Conservation (phyloP, 805 yeast genomes). For the Barnettozyma californica region DNA sequence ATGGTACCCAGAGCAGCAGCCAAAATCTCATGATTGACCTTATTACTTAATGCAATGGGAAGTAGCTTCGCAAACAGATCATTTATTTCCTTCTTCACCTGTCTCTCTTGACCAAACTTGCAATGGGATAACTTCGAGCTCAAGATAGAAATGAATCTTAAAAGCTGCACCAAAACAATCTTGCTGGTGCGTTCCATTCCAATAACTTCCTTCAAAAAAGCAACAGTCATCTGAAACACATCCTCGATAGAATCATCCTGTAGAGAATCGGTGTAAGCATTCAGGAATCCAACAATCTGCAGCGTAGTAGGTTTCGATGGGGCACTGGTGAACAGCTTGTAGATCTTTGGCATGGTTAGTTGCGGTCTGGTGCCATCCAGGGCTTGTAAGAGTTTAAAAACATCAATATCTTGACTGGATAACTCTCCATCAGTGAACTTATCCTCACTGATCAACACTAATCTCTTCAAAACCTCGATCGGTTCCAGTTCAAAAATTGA, state of each 20-base stretch:
- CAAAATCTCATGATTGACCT: conserved; percentile 14
- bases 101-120: conserved; percentile 57
- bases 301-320: conserved; percentile 12
- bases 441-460: conserved; percentile 37
- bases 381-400: conserved; percentile 64
- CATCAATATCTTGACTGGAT: conserved; percentile 24
- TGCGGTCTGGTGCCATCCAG: conserved; percentile 83
- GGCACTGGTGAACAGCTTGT: conserved; percentile 41
- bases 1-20: conserved; percentile 11
- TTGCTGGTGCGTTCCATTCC: conserved; percentile 35
- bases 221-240: conserved; percentile 54
- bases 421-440: neutral
- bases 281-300: conserved; percentile 30
- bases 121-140: conserved; percentile 52
- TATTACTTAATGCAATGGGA: conserved; percentile 26
- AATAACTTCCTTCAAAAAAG: conserved; percentile 55
- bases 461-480: conserved; percentile 62
- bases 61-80: conserved; percentile 39
- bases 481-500: conserved; percentile 63
- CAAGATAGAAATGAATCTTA: conserved; percentile 47
- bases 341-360: conserved; percentile 61
- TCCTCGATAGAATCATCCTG: conserved; percentile 80
- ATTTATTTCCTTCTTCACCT: conserved; percentile 48
- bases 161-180: conserved; percentile 46
- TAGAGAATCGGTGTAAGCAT: conserved; percentile 55